Conservation (phyloP, 192 early-diverging fungal genomes). For the Podila horticola region DNA sequence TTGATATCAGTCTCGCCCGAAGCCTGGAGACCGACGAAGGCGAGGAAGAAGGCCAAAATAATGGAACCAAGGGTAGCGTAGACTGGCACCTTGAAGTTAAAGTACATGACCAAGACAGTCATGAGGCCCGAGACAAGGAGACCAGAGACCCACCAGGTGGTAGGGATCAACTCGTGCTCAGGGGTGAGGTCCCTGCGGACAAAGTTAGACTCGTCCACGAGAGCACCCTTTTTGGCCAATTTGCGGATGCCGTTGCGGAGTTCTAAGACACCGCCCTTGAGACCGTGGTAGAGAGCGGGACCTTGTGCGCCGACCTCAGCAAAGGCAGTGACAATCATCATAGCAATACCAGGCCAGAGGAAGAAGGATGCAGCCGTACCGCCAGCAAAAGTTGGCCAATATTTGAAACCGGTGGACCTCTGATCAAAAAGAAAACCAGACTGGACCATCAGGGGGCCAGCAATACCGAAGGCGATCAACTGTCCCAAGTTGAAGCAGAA, state of each 20-base stretch:
- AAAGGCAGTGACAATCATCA: conserved; percentile 74
- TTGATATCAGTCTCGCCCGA: conserved; percentile 77
- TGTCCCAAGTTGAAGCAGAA: conserved; percentile 63
- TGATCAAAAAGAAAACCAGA: conserved; percentile 42
- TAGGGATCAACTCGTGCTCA: conserved; percentile 62
- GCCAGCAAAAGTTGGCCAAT: conserved; percentile 15
- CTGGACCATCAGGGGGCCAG: conserved; percentile 64
- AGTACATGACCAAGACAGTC: conserved; percentile 65
- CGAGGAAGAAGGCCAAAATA: conserved; percentile 70
- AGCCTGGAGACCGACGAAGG: conserved; percentile 72
- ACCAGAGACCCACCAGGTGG: conserved; percentile 65
- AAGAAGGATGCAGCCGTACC: conserved; percentile 71
- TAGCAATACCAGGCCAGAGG: conserved; percentile 75
- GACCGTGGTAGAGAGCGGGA: conserved; percentile 52
- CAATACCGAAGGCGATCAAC: conserved; percentile 65
- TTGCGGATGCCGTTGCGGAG: conserved; percentile 24
- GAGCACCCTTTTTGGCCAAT: conserved; percentile 12
- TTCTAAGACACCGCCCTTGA: conserved; percentile 46
- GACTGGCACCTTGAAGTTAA: conserved; percentile 65
- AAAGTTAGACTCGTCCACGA: conserved; percentile 26
- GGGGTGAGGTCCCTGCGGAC: conserved; percentile 53
- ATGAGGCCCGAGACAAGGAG: conserved; percentile 60
- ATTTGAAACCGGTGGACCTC: conserved; percentile 27
- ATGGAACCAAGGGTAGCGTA: conserved; percentile 69
- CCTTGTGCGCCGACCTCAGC: conserved; percentile 66